Percentiles rank a stretch among this genome's conserved stretches.
phyloP scores from a whole-genome alignment of 257 asterid genomes.

The Penstemon barbatus region DNA sequence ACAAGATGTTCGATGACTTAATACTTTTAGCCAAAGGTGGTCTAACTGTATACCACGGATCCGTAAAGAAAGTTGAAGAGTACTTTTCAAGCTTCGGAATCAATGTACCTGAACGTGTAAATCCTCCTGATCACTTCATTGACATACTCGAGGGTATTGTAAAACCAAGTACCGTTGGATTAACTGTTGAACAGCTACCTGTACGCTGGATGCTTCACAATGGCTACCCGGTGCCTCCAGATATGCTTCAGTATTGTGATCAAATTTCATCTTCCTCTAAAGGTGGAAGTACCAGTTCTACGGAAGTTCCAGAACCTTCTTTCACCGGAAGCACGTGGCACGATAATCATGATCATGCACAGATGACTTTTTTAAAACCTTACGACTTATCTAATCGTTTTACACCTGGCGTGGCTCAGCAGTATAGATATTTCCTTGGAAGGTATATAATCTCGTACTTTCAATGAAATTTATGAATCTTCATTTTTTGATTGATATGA shows the following conservation, averaged over 20 bases:
- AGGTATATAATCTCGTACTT: constrained; percentile 52
- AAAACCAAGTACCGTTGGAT: constrained; percentile 54
- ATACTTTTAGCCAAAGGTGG: constrained; percentile 97
- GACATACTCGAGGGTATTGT: constrained; percentile 89
- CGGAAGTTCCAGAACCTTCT: constrained; percentile 40
- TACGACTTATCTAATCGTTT: constrained; percentile 65
- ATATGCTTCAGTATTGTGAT: constrained; percentile 83
- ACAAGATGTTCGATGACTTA: constrained; percentile 94
- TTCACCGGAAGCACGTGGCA: constrained; percentile 33
- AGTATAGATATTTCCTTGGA: constrained; percentile 84
- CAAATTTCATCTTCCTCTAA: constrained; percentile 68
- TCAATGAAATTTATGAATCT: too few species aligned
- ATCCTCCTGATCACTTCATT: constrained; percentile 91
- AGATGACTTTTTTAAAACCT: constrained; percentile 34
- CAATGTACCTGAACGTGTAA: constrained; percentile 76
- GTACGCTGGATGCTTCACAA: constrained; percentile 99
- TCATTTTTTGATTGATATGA: neutral
- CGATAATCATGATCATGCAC: constrained; percentile 48
- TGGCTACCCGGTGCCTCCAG: constrained; percentile 90
- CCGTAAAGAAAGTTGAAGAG: constrained; percentile 90
- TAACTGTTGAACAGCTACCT: constrained; percentile 80
- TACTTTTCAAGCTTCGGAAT: constrained; percentile 75
- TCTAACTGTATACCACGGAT: constrained; percentile 80
- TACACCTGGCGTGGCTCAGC: constrained; percentile 68
- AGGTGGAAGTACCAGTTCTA: constrained; percentile 38